These are phyloP conservation scores for Dendrobium nobile DNA, from an alignment of 106 monocot genomes.

Conservation along the genomic window DNA sequence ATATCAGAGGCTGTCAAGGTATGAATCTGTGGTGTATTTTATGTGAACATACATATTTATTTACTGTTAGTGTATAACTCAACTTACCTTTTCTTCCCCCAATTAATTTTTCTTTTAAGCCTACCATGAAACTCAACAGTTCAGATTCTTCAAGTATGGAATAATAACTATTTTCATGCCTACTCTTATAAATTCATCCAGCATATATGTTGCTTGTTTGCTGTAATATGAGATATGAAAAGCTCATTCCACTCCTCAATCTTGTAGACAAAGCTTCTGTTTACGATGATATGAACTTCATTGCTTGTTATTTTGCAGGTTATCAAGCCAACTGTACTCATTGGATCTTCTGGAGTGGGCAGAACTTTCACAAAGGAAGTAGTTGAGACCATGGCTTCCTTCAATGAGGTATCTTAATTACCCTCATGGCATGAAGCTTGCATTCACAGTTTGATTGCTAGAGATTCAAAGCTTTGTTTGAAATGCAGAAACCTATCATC, in stretches of 20 bases:
- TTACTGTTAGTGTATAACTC: neutral
- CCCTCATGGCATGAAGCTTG: neutral
- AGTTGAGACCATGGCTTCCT: conserved; percentile 83
- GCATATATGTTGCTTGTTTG: neutral
- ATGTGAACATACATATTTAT: neutral
- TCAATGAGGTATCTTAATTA: conserved; percentile 56
- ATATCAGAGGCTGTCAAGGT: conserved; percentile 85
- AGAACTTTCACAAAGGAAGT: conserved; percentile 88
- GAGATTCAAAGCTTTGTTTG: neutral
- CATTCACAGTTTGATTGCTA: neutral
- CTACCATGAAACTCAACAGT: neutral
- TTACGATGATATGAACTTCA: neutral
- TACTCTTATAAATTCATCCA: neutral
- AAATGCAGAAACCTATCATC: conserved; percentile 61
- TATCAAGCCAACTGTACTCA: conserved; percentile 88
- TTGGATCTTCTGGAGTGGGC: conserved; percentile 89
- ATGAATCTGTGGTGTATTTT: neutral
- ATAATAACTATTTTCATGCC: neutral
- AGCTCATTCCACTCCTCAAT: neutral
- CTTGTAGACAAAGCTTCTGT: neutral
- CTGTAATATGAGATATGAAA: neutral
- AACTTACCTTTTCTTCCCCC: neutral
- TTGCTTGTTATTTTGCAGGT: conserved; percentile 26
- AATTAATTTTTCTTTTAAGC: neutral
- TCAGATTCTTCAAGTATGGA: neutral